phyloP scores from a whole-genome alignment of 2,329 filamentous ascomycete species.

The Venturia asperata region DNA sequence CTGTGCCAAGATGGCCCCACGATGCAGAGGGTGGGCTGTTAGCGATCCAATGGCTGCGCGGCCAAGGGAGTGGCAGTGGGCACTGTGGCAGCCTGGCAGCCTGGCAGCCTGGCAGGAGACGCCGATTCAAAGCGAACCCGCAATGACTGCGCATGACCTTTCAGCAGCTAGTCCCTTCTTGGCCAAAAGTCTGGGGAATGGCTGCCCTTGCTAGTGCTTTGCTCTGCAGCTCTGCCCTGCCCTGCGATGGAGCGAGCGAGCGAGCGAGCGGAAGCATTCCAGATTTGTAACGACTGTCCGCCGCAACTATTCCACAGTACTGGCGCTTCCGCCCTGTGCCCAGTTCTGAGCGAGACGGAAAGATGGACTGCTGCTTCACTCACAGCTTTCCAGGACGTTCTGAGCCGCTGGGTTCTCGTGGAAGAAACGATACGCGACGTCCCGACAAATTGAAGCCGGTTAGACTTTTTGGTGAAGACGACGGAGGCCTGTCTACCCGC shows the following conservation, averaged over 20 bases:
- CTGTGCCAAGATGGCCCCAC: slow-evolving; percentile 2
- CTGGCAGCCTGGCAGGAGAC: too few species aligned
- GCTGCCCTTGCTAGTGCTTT: neutral
- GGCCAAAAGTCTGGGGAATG: neutral
- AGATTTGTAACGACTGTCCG: slow-evolving; percentile 7
- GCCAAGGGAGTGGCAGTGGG: neutral
- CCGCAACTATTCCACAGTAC: neutral
- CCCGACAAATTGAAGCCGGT: neutral
- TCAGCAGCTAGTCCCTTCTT: neutral
- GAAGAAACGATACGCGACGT: neutral
- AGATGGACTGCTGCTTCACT: too few species aligned
- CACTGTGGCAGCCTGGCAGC: too few species aligned
- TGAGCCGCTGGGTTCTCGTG: neutral
- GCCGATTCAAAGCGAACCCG: slow-evolving; percentile 9
- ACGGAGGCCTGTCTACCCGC: neutral
- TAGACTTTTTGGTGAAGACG: neutral
- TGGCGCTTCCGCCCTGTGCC: neutral
- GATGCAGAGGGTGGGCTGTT: slow-evolving; percentile 9
- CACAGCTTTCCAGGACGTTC: neutral
- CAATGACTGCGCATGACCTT: slow-evolving; percentile 1
- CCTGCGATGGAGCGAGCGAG: neutral
- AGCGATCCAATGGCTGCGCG: neutral
- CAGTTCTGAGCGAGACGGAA: neutral
- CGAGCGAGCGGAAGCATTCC: neutral
- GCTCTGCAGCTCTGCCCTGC: neutral